Conservation (phyloP, 192 early-diverging fungal genomes). For the Ambispora gerdemannii region DNA sequence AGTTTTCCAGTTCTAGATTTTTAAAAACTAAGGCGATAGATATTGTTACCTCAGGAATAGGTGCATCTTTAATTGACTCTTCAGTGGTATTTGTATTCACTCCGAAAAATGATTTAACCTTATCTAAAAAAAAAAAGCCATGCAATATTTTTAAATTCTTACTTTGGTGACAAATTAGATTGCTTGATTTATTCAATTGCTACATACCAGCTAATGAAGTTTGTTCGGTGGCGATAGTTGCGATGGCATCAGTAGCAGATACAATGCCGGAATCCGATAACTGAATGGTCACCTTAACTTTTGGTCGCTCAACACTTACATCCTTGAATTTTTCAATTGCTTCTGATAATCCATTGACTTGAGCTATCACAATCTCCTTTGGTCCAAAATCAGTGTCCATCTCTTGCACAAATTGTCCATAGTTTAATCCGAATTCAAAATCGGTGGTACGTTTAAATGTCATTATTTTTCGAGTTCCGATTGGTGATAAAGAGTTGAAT, state of each 20-base stretch:
- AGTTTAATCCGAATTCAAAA: slow-evolving; percentile 75
- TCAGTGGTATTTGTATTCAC: slow-evolving; percentile 41
- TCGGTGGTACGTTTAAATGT: slow-evolving; percentile 74
- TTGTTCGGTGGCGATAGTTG: slow-evolving; percentile 45
- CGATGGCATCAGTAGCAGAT: slow-evolving; percentile 61
- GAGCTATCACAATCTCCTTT: slow-evolving; percentile 56
- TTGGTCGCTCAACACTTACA: slow-evolving; percentile 56
- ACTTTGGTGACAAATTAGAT: too few species aligned
- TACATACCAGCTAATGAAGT: slow-evolving; percentile 37
- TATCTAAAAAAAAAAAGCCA: slow-evolving; percentile 39
- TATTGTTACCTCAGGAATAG: slow-evolving; percentile 16
- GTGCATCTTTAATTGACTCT: slow-evolving; percentile 25
- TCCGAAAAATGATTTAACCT: slow-evolving; percentile 66
- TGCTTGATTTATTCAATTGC: too few species aligned
- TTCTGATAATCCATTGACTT: slow-evolving; percentile 65
- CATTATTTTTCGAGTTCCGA: slow-evolving; percentile 84
- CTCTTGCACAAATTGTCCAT: slow-evolving; percentile 39
- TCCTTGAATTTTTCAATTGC: slow-evolving; percentile 67
- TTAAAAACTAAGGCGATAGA: neutral
- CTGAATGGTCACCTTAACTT: slow-evolving; percentile 81
- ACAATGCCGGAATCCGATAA: slow-evolving; percentile 77
- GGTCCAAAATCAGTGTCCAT: slow-evolving; percentile 32
- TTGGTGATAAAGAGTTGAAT: slow-evolving; percentile 61
- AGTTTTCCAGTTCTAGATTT: neutral
- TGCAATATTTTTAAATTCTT: too few species aligned